Conservation (phyloP, 2,329 filamentous ascomycete genomes). For the Sporothrix brunneoviolacea region DNA sequence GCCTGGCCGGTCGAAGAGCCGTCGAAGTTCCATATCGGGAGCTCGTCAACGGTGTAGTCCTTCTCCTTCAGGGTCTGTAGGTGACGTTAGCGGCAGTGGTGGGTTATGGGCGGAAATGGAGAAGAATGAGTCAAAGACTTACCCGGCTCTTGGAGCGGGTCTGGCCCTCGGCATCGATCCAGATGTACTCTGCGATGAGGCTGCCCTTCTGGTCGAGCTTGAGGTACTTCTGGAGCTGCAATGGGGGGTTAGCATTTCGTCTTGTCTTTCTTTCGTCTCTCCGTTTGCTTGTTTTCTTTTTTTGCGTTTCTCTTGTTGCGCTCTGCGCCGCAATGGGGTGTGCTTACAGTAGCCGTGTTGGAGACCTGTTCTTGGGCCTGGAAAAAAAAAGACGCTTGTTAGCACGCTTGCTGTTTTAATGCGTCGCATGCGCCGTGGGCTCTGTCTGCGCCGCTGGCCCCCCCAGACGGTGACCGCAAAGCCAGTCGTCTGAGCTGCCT, state of each 20-base stretch:
- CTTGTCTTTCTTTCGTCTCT: constrained; percentile 4
- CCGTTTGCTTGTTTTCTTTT: neutral
- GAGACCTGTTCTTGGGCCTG: neutral
- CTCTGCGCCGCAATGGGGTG: neutral
- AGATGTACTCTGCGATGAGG: constrained; percentile 64
- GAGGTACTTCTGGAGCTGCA: constrained; percentile 87
- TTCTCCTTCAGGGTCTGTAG: constrained; percentile 20
- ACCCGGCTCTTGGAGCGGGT: constrained; percentile 95
- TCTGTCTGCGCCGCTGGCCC: neutral
- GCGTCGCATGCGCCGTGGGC: too few relatives aligned
- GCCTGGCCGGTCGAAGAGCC: constrained; percentile 71
- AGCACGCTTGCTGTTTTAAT: too few relatives aligned
- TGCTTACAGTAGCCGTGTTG: constrained; percentile 15
- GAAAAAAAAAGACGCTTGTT: neutral
- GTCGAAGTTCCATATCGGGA: constrained; percentile 73
- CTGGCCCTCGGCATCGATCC: constrained; percentile 80
- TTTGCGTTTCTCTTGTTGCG: neutral
- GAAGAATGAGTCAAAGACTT: constrained; percentile 33
- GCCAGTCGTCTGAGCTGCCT: too few relatives aligned
- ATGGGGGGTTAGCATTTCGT: neutral
- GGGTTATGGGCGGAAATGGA: constrained; percentile 10
- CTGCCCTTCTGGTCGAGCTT: constrained; percentile 80
- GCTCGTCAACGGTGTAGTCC: constrained; percentile 40
- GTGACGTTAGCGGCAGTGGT: neutral
- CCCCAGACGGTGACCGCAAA: too few relatives aligned